Evolutionary conservation across 1,284 basidiomycete species (phyloP).

Genomic region (Naganishia sp.): DNA sequence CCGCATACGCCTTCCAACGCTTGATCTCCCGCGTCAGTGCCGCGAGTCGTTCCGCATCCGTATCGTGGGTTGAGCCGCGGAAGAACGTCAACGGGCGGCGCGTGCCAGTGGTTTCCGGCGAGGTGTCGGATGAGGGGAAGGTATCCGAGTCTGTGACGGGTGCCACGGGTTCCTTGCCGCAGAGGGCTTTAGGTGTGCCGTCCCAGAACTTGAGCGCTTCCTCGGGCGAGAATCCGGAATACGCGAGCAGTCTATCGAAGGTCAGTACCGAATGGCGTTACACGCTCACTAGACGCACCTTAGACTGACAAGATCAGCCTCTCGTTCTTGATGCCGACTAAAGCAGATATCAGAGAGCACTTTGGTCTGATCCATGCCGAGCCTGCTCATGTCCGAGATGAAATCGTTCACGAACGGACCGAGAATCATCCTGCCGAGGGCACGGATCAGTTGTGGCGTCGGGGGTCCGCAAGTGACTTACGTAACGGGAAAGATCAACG

Average conservation of each 20-base stretch:
- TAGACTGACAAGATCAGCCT: constrained; percentile 83
- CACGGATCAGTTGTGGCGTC: not conserved
- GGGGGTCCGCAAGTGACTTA: constrained; percentile 37
- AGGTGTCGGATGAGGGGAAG: constrained; percentile 31
- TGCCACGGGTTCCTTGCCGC: constrained; percentile 40
- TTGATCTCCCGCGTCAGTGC: constrained; percentile 65
- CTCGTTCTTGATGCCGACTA: constrained; percentile 74
- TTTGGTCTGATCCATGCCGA: constrained; percentile 70
- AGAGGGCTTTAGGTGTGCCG: constrained; percentile 39
- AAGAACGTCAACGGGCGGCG: constrained; percentile 46
- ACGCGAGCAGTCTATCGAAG: constrained; percentile 67
- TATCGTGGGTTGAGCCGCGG: constrained; percentile 60
- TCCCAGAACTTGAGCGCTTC: constrained; percentile 44
- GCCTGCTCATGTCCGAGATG: constrained; percentile 72
- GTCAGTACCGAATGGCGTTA: not conserved
- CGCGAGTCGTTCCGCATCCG: constrained; percentile 62
- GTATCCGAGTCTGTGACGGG: constrained; percentile 22
- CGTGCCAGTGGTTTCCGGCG: constrained; percentile 34
- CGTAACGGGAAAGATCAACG: constrained; percentile 79
- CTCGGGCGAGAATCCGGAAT: constrained; percentile 80
- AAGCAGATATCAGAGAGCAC: constrained; percentile 63
- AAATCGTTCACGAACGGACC: constrained; percentile 90
- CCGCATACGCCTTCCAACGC: constrained; percentile 58
- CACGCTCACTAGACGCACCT: constrained; percentile 56
- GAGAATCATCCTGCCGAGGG: constrained; percentile 63